Conservation (phyloP, 306 rosid genomes). For the Canavalia gladiata region DNA sequence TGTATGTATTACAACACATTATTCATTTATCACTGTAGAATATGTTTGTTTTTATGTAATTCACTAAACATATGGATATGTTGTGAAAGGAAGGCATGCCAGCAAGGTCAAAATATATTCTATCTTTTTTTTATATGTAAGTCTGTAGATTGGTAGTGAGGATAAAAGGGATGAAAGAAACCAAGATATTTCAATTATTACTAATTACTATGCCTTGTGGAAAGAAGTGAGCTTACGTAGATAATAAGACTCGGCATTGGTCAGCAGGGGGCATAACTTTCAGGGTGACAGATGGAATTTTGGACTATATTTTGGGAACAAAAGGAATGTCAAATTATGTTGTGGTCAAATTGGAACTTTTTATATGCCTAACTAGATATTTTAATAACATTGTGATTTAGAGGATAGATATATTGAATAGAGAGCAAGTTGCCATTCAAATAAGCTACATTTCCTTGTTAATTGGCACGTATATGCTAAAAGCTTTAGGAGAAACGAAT, state of each 20-base stretch:
- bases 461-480: too few relatives aligned
- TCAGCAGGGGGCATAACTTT: neutral
- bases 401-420: too few relatives aligned
- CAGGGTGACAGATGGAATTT: neutral
- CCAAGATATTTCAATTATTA: neutral
- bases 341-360: too few relatives aligned
- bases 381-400: too few relatives aligned
- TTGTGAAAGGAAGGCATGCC: neutral
- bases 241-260: too few relatives aligned
- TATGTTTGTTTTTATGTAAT: conserved; percentile 33
- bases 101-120: neutral
- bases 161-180: neutral
- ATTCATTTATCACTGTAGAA: conserved; percentile 45
- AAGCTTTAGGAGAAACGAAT: too few relatives aligned
- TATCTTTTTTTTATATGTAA: neutral
- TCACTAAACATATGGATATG: conserved; percentile 14
- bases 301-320: neutral
- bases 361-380: too few relatives aligned
- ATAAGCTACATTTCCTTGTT: too few relatives aligned
- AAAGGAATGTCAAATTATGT: too few relatives aligned
- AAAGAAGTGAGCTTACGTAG: neutral
- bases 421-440: too few relatives aligned
- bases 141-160: neutral
- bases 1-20: conserved; percentile 43
- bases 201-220: neutral